phyloP scores from a whole-genome alignment of 225 moss, liverwort and hornwort species.

The Bryoerythrophyllum caledonicum region DNA sequence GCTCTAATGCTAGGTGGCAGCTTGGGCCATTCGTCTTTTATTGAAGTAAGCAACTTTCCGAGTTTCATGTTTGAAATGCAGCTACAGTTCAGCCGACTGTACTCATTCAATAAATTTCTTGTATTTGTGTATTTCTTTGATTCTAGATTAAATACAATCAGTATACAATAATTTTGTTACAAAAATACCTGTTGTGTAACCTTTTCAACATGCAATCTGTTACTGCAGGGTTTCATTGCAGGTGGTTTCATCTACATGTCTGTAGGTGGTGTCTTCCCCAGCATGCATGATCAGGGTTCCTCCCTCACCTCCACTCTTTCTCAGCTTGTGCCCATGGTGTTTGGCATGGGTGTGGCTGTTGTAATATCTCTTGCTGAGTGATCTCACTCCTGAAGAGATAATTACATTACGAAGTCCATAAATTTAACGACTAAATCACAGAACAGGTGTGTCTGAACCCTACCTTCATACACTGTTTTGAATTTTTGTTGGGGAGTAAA shows the following conservation, averaged over 20 bases:
- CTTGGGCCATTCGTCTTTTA: constrained; percentile 52
- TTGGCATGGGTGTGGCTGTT: constrained; percentile 69
- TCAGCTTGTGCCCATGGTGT: constrained; percentile 55
- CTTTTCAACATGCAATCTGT: constrained; percentile 14
- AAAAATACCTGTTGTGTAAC: neutral
- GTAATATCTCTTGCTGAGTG: constrained; percentile 66
- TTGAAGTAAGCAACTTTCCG: constrained; percentile 44
- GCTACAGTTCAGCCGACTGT: neutral
- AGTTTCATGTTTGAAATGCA: neutral
- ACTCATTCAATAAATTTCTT: neutral
- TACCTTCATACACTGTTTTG: neutral
- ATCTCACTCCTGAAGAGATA: neutral
- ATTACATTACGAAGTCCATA: neutral
- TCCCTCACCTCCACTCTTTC: constrained; percentile 49
- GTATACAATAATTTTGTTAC: neutral
- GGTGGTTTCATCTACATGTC: constrained; percentile 84
- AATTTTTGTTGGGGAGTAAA: neutral
- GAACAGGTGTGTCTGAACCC: neutral
- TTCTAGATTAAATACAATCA: neutral
- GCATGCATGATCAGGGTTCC: constrained; percentile 67
- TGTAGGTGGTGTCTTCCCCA: constrained; percentile 71
- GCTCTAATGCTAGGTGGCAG: constrained; percentile 57
- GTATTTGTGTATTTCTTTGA: neutral
- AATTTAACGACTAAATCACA: neutral
- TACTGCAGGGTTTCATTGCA: constrained; percentile 67